These are phyloP conservation scores for Microcos paniculata DNA, from an alignment of 345 rosid species.

Conservation along the genomic window DNA sequence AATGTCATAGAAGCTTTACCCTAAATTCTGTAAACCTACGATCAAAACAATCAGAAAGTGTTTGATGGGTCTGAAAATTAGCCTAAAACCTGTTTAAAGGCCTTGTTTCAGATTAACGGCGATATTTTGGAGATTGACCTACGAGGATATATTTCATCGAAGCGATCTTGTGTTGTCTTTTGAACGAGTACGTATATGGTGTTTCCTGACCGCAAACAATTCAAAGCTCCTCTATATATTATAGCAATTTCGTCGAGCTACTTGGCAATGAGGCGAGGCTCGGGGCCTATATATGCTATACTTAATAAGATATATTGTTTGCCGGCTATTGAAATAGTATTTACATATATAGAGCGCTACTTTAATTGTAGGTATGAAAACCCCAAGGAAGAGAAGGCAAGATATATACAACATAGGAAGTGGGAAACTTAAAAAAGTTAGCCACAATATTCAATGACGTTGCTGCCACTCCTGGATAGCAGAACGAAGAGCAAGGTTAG, in stretches of 20 bases:
- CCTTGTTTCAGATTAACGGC: neutral
- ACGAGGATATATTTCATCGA: neutral
- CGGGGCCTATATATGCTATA: no score
- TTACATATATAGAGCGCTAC: neutral
- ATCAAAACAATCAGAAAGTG: neutral
- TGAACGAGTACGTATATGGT: neutral
- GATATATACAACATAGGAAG: neutral
- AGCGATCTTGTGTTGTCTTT: neutral
- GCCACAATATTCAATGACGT: neutral
- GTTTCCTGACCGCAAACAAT: neutral
- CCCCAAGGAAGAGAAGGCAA: neutral
- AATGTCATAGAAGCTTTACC: neutral
- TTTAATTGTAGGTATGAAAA: neutral
- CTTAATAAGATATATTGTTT: neutral
- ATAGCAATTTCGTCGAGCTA: neutral
- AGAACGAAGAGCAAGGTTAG: conserved; percentile 69
- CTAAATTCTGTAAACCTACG: neutral
- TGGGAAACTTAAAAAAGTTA: neutral
- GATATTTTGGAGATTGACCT: neutral
- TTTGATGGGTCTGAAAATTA: neutral
- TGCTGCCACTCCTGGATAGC: conserved; percentile 66
- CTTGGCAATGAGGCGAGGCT: neutral
- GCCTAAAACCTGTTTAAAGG: neutral
- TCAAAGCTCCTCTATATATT: neutral
- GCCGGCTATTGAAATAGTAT: neutral